Base-by-base conservation (phyloP, 371 early-diverging fungal genomes). In the Rhizopus delemar region DNA sequence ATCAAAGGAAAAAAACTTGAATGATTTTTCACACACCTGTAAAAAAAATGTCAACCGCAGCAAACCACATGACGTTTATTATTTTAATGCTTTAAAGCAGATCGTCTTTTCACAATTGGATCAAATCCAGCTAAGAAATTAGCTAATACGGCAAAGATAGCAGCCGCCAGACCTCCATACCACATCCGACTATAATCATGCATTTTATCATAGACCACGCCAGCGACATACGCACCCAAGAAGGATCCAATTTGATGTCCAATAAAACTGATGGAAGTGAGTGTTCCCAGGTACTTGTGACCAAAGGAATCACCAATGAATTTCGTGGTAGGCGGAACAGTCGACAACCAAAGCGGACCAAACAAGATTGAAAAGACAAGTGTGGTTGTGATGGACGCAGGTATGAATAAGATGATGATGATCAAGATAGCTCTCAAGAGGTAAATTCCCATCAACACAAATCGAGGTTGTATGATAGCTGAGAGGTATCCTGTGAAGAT, bases 321-420 rank as follows among this genome's bases (percentile, higher is more conserved):
- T 34, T 60, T 59, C 2, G 78, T 80, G 1, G 76, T 77, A 15
- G 66, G 65, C 2, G 81, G 81, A 9, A 80, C 74, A 0, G 78
- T 80, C 0, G 76, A 75, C 1, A 80, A 51, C 72, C 71, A 80
- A 3, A 68, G 11, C 59, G 83, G 83, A 5, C 85, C 85, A 63
- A 83, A 73, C 29, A 84, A 81, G 34, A 82, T 78, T 6, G 82
- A 65, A 35, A 80, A 80, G 9, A 81, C 70, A 9, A 71, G 45
- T 0, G 66, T 66, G 2, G 65, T 69, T 1, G 65, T 57, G 5
- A 69, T 29, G 0, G 75, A 69, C 2, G 62, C 33, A 9, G 68
- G 69, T 29, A 63, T 41, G 33, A 62, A 74, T 2, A 66, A n/a
- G 29, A 74, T 48, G 36, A 69, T 62, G 6, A 66, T 53, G 8